Evolutionary conservation across 2,329 filamentous ascomycete species (phyloP).

Genomic region (Cercospora sp.): DNA sequence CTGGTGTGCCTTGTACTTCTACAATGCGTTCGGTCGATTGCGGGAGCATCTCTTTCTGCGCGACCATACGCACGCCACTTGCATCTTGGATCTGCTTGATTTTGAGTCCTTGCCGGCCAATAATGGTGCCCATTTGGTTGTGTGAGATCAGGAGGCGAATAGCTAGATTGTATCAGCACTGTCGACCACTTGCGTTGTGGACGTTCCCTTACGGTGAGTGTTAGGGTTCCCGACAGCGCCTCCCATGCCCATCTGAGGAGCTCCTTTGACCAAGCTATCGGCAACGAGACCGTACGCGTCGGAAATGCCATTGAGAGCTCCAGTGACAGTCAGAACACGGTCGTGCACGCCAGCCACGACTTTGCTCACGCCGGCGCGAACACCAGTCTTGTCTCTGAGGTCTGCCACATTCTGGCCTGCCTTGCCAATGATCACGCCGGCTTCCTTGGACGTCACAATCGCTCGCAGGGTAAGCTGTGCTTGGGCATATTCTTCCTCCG

Average conservation of each 20-base stretch:
- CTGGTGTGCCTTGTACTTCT: constrained; percentile 90
- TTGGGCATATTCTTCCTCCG: constrained; percentile 94
- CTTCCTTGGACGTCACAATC: constrained; percentile 98
- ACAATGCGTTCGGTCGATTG: constrained; percentile 98
- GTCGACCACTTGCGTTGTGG: constrained; percentile 24
- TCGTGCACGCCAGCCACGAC: constrained; percentile 97
- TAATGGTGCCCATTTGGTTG: constrained; percentile 99
- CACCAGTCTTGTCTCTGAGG: constrained; percentile 92
- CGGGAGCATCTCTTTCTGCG: constrained; percentile 98
- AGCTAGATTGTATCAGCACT: constrained; percentile 55
- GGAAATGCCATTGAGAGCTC: constrained; percentile 81
- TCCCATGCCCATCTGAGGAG: constrained; percentile 93
- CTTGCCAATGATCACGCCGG: constrained; percentile 98
- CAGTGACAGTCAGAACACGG: constrained; percentile 92
- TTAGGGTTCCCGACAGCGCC: constrained; percentile 82
- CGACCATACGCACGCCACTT: constrained; percentile 97
- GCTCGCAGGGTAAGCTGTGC: constrained; percentile 91
- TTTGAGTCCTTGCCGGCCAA: constrained; percentile 92
- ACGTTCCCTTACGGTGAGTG: constrained; percentile 79
- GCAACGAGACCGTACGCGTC: constrained; percentile 93
- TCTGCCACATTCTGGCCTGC: constrained; percentile 98
- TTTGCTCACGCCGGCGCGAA: constrained; percentile 98
- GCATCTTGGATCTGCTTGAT: constrained; percentile 99
- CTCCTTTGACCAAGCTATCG: constrained; percentile 86
- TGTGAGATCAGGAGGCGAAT: constrained; percentile 98